Evolutionary conservation across 2,329 filamentous ascomycete species (phyloP), one percentile per base, ranked within the genome.

Genomic region (Sporothrix curviconia): DNA sequence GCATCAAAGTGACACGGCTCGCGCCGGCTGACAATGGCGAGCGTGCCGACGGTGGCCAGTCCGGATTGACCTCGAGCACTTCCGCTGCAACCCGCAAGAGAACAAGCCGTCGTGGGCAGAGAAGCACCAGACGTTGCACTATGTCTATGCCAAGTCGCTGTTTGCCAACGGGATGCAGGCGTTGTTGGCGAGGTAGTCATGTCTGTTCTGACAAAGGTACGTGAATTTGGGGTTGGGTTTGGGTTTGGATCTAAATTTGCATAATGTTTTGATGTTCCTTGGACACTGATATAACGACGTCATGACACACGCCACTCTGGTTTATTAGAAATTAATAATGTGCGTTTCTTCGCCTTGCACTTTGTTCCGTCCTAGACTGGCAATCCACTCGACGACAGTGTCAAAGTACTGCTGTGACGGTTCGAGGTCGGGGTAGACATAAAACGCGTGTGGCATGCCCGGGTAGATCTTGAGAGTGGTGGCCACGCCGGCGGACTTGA

Each of bases 391-490:
- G 2, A 50, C 54, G 1, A 47, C 34, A 3, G 44, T 34, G 19
- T 50, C 19, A 12, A 42, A 28, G 37, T 56, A 50, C 4, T 50
- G 30, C 3, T 6, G 17, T 4, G 54, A 56, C 11, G 54, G 54
- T 6, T 9, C 32, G 12, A 56, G 44, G 12, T 56, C 37, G 36
- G 54, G 54, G n/a, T 56, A 56, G n/a, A 49, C 43, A 6, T 50
- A 56, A 28, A 56, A 56, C 1, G 54, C 54, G 46, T 56, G 54
- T 17, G 54, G 54, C 36, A 56, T 30, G 24, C 54, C 44, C 3
- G 43, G 32, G 17, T 56, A 56, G 4, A 56, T 15, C 11, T 42
- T 50, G 34, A 56, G 25, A 3, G 36, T 50, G 7, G 36, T 42
- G 4, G 19, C n/a, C 3, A 43, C 36, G 9, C 44, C 46, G 25